Percentiles rank a stretch among this genome's conserved stretches.
Conservation (phyloP, 2,329 filamentous ascomycete genomes). For the Alternaria brassicae region DNA sequence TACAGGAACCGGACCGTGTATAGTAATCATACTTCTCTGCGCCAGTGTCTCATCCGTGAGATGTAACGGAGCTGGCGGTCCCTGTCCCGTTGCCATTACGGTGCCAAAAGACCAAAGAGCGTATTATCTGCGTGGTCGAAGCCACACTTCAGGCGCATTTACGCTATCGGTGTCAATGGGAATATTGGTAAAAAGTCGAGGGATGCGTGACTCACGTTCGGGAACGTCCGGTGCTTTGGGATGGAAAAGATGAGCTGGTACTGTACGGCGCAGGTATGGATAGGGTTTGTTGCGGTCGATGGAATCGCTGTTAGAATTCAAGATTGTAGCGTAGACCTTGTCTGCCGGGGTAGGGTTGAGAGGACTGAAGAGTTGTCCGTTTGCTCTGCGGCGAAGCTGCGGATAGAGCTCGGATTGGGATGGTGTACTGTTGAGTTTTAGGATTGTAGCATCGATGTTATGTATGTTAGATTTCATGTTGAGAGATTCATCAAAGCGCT, state of each 20-base stretch:
- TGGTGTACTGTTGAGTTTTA: neutral
- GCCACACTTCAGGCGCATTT: neutral
- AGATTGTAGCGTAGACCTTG: neutral
- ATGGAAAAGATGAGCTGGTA: conserved; percentile 10
- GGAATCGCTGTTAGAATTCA: conserved; percentile 6
- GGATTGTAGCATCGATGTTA: neutral
- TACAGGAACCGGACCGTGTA: neutral
- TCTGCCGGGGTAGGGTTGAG: neutral
- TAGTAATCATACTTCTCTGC: neutral
- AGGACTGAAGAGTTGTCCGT: neutral
- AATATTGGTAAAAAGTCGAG: no score
- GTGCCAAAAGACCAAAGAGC: neutral
- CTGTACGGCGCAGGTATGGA: conserved; percentile 17
- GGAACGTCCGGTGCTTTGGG: neutral
- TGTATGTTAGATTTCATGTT: neutral
- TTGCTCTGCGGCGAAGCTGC: neutral
- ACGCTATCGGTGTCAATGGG: neutral
- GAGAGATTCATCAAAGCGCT: neutral
- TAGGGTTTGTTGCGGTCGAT: neutral
- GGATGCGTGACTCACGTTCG: neutral
- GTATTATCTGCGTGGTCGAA: neutral
- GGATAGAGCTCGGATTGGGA: neutral
- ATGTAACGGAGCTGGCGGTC: neutral
- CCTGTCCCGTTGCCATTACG: neutral
- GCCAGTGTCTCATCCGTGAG: neutral